Conservation (phyloP, 106 monocot species). For the Dendrobium huoshanense region DNA sequence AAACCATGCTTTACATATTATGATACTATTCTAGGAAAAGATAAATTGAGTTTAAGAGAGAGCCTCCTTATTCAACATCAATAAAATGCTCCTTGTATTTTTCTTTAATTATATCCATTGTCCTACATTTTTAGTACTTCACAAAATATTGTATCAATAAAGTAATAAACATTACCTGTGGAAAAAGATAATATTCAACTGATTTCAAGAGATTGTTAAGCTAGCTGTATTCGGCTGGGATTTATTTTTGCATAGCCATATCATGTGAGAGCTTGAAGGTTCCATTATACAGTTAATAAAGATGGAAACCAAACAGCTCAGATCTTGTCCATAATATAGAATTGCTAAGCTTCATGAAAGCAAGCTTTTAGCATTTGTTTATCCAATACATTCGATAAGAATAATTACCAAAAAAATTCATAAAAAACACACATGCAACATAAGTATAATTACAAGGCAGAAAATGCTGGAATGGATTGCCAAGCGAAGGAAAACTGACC, state of each 20-base stretch:
- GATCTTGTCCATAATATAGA: neutral
- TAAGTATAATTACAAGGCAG: neutral
- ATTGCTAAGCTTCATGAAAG: neutral
- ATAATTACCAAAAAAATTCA: neutral
- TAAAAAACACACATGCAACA: neutral
- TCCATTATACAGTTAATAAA: neutral
- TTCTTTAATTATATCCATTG: neutral
- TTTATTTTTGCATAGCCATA: too few species aligned
- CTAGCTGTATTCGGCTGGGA: too few species aligned
- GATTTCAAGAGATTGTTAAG: too few species aligned
- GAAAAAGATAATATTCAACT: too few species aligned
- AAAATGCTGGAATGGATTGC: neutral
- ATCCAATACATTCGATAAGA: neutral
- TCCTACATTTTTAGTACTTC: neutral
- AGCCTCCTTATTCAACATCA: neutral
- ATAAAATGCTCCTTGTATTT: neutral
- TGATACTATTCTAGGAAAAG: neutral
- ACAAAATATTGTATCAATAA: neutral
- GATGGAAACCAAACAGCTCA: neutral
- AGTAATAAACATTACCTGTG: neutral
- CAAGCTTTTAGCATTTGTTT: neutral
- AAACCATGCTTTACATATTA: neutral
- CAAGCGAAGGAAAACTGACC: constrained; percentile 34
- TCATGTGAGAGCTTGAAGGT: too few species aligned
- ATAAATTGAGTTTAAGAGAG: neutral